Evolutionary conservation across 192 early-diverging fungal genomes (phyloP).

Genomic region (Tieghemiomyces parasiticus): DNA sequence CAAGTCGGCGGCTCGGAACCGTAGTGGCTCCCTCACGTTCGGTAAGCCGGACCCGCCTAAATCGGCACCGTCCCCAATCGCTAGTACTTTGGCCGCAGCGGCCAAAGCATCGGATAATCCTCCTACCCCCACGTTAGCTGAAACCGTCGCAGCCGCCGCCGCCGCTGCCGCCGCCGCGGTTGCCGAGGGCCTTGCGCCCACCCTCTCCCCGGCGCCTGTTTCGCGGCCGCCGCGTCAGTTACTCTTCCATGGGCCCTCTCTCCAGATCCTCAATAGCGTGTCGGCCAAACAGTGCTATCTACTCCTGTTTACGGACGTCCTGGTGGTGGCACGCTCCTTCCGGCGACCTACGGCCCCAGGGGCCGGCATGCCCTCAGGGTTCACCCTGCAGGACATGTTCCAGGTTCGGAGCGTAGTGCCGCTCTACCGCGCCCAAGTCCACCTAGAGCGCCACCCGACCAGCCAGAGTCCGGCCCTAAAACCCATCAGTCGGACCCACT

Average conservation of each 20-base stretch:
- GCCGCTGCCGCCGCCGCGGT: no score
- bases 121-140: no score
- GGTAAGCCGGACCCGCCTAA: constrained; percentile 25
- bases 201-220: neutral
- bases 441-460: neutral
- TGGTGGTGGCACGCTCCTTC: constrained; percentile 19
- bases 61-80: constrained; percentile 18
- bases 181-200: no score
- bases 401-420: constrained; percentile 5
- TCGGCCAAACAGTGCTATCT: constrained; percentile 26
- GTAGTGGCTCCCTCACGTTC: constrained; percentile 13
- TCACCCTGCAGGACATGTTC: neutral
- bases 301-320: constrained; percentile 27
- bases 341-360: neutral
- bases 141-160: no score
- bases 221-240: constrained; percentile 14
- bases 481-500: neutral
- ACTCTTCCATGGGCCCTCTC: constrained; percentile 28
- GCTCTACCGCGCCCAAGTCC: constrained; percentile 1
- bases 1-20: no score
- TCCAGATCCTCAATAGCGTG: constrained; percentile 21
- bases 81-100: neutral
- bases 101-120: neutral
- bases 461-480: neutral
- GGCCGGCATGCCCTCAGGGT: neutral